Evolutionary conservation across 2,329 filamentous ascomycete species (phyloP).

Genomic region (Exophiala bonariae): DNA sequence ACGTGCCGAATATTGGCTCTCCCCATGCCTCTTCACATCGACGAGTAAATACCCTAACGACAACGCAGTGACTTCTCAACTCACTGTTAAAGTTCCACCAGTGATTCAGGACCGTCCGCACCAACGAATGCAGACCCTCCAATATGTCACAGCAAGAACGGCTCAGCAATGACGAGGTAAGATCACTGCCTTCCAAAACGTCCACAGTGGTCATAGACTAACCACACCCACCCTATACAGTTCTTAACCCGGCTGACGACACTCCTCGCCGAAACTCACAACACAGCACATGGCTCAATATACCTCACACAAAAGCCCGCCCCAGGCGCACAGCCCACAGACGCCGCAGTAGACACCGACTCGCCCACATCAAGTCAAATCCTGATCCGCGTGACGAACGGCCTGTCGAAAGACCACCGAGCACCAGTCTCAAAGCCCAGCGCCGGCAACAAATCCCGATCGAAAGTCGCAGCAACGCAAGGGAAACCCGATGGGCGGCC

Average conservation of each 20-base stretch:
- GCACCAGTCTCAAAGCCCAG: background rate
- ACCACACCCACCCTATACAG: too few relatives aligned
- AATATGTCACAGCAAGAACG: slow-evolving; percentile 27
- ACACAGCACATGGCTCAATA: slow-evolving; percentile 43
- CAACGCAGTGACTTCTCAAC: too few relatives aligned
- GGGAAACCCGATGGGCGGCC: slow-evolving; percentile 53
- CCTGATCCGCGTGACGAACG: slow-evolving; percentile 81
- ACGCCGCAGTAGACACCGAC: slow-evolving; percentile 33
- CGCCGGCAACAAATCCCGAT: slow-evolving; percentile 37
- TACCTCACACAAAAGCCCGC: slow-evolving; percentile 46
- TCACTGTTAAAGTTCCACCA: too few relatives aligned
- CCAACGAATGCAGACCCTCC: background rate
- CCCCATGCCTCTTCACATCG: too few relatives aligned
- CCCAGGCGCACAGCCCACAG: slow-evolving; percentile 59
- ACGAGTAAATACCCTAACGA: too few relatives aligned
- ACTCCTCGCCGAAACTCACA: slow-evolving; percentile 41
- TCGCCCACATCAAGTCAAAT: slow-evolving; percentile 65
- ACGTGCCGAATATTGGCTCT: too few relatives aligned
- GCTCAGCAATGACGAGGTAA: slow-evolving; percentile 44
- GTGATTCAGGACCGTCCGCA: too few relatives aligned
- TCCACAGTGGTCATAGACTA: background rate
- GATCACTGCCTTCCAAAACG: background rate
- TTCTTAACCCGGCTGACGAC: slow-evolving; percentile 43
- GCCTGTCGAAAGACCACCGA: slow-evolving; percentile 55
- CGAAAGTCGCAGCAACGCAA: background rate